Evolutionary conservation across 768 basidiomycete species (phyloP).

Genomic region (Xerocomellus amylosporus): DNA sequence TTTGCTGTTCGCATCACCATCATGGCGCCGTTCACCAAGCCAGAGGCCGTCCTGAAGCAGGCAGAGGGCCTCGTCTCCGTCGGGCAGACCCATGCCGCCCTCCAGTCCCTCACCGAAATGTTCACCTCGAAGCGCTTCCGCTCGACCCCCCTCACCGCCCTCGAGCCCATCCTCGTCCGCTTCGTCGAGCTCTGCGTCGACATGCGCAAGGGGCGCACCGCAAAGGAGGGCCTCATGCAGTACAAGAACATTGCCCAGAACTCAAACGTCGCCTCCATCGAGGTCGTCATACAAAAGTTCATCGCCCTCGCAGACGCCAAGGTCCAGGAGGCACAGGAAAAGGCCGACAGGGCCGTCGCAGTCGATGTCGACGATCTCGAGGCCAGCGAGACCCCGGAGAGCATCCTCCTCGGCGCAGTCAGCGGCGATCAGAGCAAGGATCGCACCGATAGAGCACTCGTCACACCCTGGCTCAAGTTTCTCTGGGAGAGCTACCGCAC

Average conservation of each 20-base stretch:
- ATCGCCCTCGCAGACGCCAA: constrained; percentile 77
- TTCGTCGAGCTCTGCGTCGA: constrained; percentile 97
- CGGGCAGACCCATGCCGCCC: constrained; percentile 84
- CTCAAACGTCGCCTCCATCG: constrained; percentile 85
- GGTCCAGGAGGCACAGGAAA: constrained; percentile 82
- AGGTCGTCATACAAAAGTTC: constrained; percentile 85
- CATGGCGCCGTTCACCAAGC: constrained; percentile 90
- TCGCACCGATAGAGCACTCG: constrained; percentile 88
- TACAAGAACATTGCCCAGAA: constrained; percentile 99
- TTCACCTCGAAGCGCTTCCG: constrained; percentile 93
- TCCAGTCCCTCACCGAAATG: constrained; percentile 89
- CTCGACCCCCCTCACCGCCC: constrained; percentile 78
- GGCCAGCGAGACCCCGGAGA: constrained; percentile 92
- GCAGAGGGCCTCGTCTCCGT: constrained; percentile 94
- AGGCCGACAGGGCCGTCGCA: constrained; percentile 72
- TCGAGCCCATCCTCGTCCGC: constrained; percentile 94
- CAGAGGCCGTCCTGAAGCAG: constrained; percentile 87
- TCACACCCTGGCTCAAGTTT: constrained; percentile 97
- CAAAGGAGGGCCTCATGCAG: constrained; percentile 94
- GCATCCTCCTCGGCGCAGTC: constrained; percentile 86
- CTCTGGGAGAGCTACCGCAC: constrained; percentile 99
- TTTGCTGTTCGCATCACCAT: background rate
- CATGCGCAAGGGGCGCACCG: constrained; percentile 70
- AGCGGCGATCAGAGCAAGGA: constrained; percentile 90
- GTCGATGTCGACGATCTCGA: constrained; percentile 94